These are phyloP conservation scores for Polygonum aviculare DNA, from an alignment of 148 eudicot genomes.

Conservation along the genomic window DNA sequence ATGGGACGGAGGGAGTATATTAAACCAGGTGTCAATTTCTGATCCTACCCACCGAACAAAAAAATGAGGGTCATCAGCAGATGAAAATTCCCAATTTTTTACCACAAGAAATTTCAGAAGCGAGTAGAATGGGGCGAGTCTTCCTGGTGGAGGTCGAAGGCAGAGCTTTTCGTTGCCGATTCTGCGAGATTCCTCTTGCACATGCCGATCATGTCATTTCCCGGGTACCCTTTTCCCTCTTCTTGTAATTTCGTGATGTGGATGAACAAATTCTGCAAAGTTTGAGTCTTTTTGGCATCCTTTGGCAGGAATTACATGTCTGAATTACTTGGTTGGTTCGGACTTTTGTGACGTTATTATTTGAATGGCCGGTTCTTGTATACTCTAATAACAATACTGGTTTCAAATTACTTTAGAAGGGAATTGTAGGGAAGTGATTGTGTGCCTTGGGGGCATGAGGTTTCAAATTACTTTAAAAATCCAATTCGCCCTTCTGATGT, in stretches of 20 bases:
- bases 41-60: background rate
- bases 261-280: background rate
- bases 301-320: background rate
- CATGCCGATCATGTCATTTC: slow-evolving; percentile 33
- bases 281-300: background rate
- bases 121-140: slow-evolving; percentile 35
- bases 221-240: slow-evolving; percentile 19
- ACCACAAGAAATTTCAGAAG: background rate
- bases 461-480: no score
- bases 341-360: background rate
- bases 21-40: background rate
- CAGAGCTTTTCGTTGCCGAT: slow-evolving; percentile 37
- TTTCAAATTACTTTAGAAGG: no score
- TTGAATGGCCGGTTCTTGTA: background rate
- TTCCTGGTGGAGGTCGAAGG: slow-evolving; percentile 42
- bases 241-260: background rate
- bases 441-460: background rate
- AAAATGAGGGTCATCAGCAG: background rate
- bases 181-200: slow-evolving; percentile 33
- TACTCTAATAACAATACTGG: background rate
- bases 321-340: background rate
- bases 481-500: background rate
- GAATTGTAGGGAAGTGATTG: background rate
- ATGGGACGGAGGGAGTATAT: no score
- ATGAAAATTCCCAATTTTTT: background rate